Conservation (phyloP, 2,329 filamentous ascomycete species). For the Aphanoascus verrucosus region DNA sequence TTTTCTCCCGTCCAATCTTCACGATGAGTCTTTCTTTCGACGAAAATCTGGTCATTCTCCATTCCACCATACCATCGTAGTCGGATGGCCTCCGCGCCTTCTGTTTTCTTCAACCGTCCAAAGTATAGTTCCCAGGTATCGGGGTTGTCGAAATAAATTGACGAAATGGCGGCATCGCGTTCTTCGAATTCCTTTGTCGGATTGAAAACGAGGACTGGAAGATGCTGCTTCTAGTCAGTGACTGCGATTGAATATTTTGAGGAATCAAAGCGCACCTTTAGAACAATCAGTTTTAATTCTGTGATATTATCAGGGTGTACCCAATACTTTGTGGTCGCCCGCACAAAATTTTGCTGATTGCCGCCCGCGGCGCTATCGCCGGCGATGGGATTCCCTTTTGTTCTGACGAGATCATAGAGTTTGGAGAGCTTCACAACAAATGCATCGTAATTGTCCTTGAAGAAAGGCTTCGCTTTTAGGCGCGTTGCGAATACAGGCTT, state of each 20-base stretch:
- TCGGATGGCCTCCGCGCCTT: slow-evolving; percentile 92
- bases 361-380: slow-evolving; percentile 88
- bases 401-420: slow-evolving; percentile 89
- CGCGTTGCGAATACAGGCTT: slow-evolving; percentile 92
- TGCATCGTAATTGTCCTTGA: slow-evolving; percentile 96
- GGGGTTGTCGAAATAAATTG: slow-evolving; percentile 95
- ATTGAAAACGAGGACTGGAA: slow-evolving; percentile 95
- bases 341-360: slow-evolving; percentile 86
- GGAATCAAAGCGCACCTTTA: slow-evolving; percentile 50
- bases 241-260: background rate
- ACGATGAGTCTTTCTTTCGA: slow-evolving; percentile 94
- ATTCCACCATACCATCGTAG: slow-evolving; percentile 96
- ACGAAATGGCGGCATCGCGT: slow-evolving; percentile 88
- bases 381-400: slow-evolving; percentile 80
- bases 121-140: slow-evolving; percentile 90
- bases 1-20: slow-evolving; percentile 99
- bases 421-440: slow-evolving; percentile 91
- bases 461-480: slow-evolving; percentile 93
- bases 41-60: slow-evolving; percentile 88
- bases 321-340: slow-evolving; percentile 99
- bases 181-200: slow-evolving; percentile 89
- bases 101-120: slow-evolving; percentile 91
- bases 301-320: slow-evolving; percentile 98
- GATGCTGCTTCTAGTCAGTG: slow-evolving; percentile 44
- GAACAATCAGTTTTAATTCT: slow-evolving; percentile 90